A percentile compares a stretch with the other conserved stretches of the same genome.
Evolutionary conservation across 305 asterid species (phyloP).

Genomic region (Solanum hybrid): DNA sequence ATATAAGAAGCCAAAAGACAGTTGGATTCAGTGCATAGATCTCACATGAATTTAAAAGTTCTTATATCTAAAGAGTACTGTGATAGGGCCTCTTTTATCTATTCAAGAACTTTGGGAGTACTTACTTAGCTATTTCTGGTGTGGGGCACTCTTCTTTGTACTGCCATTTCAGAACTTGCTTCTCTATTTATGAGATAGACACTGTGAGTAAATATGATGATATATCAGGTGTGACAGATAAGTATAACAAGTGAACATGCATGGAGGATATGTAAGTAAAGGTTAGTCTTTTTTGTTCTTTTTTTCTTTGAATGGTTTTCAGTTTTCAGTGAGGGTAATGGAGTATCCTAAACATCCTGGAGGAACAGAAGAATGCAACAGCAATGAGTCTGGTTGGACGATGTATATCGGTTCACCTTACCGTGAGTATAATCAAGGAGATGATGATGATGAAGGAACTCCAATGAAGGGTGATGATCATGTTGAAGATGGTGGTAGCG

Average conservation of each 20-base stretch:
- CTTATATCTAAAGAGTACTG: conserved; percentile 27
- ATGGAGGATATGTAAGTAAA: neutral
- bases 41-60: conserved; percentile 82
- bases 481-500: conserved; percentile 41
- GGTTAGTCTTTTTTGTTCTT: conserved; percentile 17
- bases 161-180: conserved; percentile 42
- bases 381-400: conserved; percentile 95
- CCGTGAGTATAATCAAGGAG: conserved; percentile 14
- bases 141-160: conserved; percentile 45
- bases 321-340: conserved; percentile 26
- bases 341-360: conserved; percentile 42
- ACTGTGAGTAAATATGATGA: conserved; percentile 30
- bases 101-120: conserved; percentile 52
- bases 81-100: conserved; percentile 26
- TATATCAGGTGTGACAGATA: conserved; percentile 19
- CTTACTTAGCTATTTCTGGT: conserved; percentile 57
- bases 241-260: neutral
- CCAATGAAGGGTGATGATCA: conserved; percentile 8
- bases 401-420: conserved; percentile 62
- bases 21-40: conserved; percentile 67
- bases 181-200: conserved; percentile 57
- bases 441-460: conserved; percentile 12
- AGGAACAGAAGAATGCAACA: conserved; percentile 65
- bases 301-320: neutral
- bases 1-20: conserved; percentile 62